Base-by-base conservation (phyloP, 768 basidiomycete species). In the Boletus rubroflammeus region DNA sequence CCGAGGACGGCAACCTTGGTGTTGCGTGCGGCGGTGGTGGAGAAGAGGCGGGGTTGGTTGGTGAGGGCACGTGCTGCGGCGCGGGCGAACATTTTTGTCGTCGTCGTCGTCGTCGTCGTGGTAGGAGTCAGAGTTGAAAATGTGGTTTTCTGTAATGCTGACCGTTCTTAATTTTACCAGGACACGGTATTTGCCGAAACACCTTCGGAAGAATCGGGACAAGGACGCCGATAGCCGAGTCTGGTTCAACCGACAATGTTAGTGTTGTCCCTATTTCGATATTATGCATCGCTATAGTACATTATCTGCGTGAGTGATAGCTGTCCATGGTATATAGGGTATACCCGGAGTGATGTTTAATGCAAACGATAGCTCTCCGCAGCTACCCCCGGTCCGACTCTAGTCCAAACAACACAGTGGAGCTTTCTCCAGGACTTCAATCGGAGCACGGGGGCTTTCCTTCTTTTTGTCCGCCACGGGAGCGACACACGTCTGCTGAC, bases 1-100 rank as follows among this genome's bases (percentile, higher is more conserved):
- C 96, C 96, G 72, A 97, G 90, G 56, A 99, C 95, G 47, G 90
- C 90, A 72, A 97, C 96, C 78, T 94, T 95, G 62, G 85, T 86
- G 59, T 80, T 81, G 65, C 85, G 81, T 42, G 84, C 68, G 25
- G 82, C 76, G 23, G 86, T 85, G 26, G 90, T 85, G 44, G 89
- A 91, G 78, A 93, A 93, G 50, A 80, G 75, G 67, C 88, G 84
- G 57, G 83, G 70, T 35, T 79, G 79, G 51, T 76, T 66, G 51
- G 80, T 68, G 63, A 88, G 67, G 40, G 80, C 66, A 62, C 86
- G 86, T 68, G 77, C 68, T 64, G 82, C 82, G 51, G 82, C 71
- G 64, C 82, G 88, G 62, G 84, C 69, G 60, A 90, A 74, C 90
- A 92, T 91, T 59, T 61, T 74, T 61, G 67, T 60, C 46, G 67